These are phyloP conservation scores for Chaetomiaceae sp. DNA, from an alignment of 2,329 filamentous ascomycete species.

Conservation along the genomic window DNA sequence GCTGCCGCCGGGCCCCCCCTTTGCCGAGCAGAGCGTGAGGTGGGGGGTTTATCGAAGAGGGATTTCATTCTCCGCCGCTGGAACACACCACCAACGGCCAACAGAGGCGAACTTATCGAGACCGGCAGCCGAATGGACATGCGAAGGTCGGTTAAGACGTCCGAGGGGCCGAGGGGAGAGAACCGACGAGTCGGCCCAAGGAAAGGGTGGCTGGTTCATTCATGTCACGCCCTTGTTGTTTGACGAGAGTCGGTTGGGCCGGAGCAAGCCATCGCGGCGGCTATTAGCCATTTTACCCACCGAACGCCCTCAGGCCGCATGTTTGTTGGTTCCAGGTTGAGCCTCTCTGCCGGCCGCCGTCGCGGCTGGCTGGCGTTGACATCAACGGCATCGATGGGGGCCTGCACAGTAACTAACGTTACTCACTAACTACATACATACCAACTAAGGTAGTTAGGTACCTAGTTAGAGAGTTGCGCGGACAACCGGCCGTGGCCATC, in stretches of 20 bases:
- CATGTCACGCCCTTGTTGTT: background rate
- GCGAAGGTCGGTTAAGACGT: background rate
- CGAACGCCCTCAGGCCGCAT: slow-evolving; percentile 3
- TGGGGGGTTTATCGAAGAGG: background rate
- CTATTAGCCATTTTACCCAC: slow-evolving; percentile 4
- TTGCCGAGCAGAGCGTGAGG: no score
- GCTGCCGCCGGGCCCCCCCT: no score
- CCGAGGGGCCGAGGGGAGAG: background rate
- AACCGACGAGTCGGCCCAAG: background rate
- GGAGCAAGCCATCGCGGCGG: background rate
- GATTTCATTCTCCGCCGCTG: background rate
- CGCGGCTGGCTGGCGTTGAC: background rate
- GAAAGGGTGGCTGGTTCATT: background rate
- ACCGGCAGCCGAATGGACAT: background rate
- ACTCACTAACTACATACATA: no score
- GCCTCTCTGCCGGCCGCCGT: background rate
- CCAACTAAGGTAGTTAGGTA: no score
- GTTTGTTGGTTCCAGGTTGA: slow-evolving; percentile 14
- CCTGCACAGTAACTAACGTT: background rate
- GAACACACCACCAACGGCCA: background rate
- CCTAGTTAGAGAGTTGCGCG: no score
- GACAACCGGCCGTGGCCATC: background rate
- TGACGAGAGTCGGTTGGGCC: background rate
- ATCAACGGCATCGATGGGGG: background rate
- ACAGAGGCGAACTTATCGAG: background rate